Conservation (phyloP, 1,139 yeast genomes). For the Candida sojae region DNA sequence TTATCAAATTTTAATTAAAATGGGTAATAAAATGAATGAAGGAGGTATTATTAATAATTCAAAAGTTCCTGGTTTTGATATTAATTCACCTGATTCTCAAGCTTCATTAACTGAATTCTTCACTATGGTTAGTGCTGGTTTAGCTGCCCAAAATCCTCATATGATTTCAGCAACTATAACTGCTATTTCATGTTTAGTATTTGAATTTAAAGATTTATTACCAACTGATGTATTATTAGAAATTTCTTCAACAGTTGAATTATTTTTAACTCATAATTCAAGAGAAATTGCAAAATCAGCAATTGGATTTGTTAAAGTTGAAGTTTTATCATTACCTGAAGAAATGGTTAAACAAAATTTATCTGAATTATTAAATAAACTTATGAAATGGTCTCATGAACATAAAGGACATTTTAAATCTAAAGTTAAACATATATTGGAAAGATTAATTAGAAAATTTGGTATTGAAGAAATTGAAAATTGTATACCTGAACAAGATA, state of each 20-base stretch:
- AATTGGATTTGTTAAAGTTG: conserved; percentile 91
- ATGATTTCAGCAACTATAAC: conserved; percentile 96
- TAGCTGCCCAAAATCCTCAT: conserved; percentile 90
- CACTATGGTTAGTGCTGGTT: conserved; percentile 94
- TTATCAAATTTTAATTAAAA: conserved; percentile 69
- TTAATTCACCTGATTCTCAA: conserved; percentile 57
- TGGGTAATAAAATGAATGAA: conserved; percentile 76
- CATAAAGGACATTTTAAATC: conserved; percentile 93
- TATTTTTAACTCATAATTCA: conserved; percentile 86
- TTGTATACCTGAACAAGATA: conserved; percentile 86
- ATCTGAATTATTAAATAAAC: conserved; percentile 62
- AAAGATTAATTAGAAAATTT: conserved; percentile 85
- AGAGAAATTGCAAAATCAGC: conserved; percentile 94
- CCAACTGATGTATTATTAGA: conserved; percentile 63
- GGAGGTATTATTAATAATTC: conserved; percentile 73
- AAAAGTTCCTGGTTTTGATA: conserved; percentile 68
- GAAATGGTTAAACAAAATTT: conserved; percentile 73
- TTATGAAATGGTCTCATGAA: conserved; percentile 93
- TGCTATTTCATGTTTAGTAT: conserved; percentile 82
- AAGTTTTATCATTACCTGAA: conserved; percentile 80
- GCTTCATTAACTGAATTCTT: conserved; percentile 82
- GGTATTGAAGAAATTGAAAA: conserved; percentile 80
- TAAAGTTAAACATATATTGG: conserved; percentile 89
- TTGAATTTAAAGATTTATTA: conserved; percentile 74
- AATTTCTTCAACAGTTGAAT: conserved; percentile 83